Percentiles rank a stretch among this genome's conserved stretches.
These are phyloP conservation scores for Gynostemma pentaphyllum DNA, from an alignment of 306 rosid species.

Conservation along the genomic window DNA sequence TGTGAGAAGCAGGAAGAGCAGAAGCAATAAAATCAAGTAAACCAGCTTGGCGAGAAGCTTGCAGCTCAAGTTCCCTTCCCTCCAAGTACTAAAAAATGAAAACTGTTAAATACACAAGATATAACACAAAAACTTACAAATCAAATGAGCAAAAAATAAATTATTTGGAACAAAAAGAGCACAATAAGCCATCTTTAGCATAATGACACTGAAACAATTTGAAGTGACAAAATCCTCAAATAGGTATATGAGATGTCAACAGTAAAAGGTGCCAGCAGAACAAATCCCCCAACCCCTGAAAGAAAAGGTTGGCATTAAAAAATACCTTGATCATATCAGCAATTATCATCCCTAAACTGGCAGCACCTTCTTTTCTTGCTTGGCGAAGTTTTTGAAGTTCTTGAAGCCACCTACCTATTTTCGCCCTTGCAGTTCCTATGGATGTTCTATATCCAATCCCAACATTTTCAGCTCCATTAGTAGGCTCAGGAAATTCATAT, in stretches of 20 bases:
- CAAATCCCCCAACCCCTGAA: background rate
- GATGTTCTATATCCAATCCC: slow-evolving; percentile 89
- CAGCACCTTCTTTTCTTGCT: slow-evolving; percentile 98
- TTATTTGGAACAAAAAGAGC: background rate
- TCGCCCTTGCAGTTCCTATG: slow-evolving; percentile 81
- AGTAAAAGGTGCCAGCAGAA: background rate
- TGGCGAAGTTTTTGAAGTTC: slow-evolving; percentile 95
- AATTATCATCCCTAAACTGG: slow-evolving; percentile 75
- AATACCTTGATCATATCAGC: slow-evolving; percentile 93
- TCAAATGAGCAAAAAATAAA: background rate
- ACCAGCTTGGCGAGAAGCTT: slow-evolving; percentile 95
- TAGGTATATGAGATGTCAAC: background rate
- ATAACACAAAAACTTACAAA: background rate
- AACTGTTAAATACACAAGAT: slow-evolving; percentile 6
- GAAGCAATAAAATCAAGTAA: slow-evolving; percentile 94
- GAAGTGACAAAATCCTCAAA: background rate
- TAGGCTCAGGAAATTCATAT: slow-evolving; percentile 67
- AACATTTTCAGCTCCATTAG: slow-evolving; percentile 68
- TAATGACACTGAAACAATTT: background rate
- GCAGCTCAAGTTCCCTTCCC: slow-evolving; percentile 89
- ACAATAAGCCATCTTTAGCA: background rate
- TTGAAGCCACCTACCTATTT: slow-evolving; percentile 96
- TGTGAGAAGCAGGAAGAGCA: slow-evolving; percentile 94
- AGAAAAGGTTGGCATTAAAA: background rate
- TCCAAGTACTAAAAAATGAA: slow-evolving; percentile 58